Percentiles rank a stretch among this genome's conserved stretches.
These are phyloP conservation scores for Rhodocollybia butyracea DNA, from an alignment of 768 basidiomycete species.

Conservation along the genomic window DNA sequence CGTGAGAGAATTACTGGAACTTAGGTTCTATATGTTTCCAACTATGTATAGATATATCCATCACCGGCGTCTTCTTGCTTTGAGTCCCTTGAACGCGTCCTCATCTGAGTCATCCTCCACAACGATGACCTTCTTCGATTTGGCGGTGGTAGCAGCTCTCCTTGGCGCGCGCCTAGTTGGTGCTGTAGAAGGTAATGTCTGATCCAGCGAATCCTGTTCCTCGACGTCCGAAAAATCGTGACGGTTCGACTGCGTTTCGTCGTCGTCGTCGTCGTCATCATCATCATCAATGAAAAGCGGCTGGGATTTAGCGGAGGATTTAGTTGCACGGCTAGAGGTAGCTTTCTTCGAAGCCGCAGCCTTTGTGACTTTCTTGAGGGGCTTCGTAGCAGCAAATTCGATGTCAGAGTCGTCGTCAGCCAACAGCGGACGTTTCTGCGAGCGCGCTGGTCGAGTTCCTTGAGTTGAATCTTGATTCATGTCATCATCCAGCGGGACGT, in stretches of 20 bases:
- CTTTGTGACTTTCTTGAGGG: conserved; percentile 16
- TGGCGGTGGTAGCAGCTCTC: conserved; percentile 20
- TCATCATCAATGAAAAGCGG: conserved; percentile 47
- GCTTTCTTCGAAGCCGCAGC: conserved; percentile 18
- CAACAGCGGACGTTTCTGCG: conserved; percentile 10
- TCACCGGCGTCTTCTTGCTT: conserved; percentile 25
- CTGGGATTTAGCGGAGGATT: conserved; percentile 29
- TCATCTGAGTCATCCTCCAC: conserved; percentile 70
- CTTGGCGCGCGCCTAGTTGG: conserved; percentile 16
- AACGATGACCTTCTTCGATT: conserved; percentile 34
- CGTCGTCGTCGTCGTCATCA: conserved; percentile 25
- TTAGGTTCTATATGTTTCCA: not conserved
- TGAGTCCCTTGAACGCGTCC: conserved; percentile 66
- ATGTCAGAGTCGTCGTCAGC: conserved; percentile 11
- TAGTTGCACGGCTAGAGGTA: conserved; percentile 14
- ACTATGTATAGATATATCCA: not conserved
- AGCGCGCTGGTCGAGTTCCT: not conserved
- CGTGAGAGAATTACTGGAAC: too few relatives aligned
- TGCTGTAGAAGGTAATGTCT: conserved; percentile 25
- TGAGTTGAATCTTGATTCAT: not conserved
- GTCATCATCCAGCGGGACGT: not conserved
- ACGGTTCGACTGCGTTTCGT: too few relatives aligned
- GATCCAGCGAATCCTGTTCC: conserved; percentile 8
- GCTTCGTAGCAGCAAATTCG: not conserved
- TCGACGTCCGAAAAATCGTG: conserved; percentile 17